phyloP scores from a whole-genome alignment of 2,329 filamentous ascomycete species.

The Calonectria pseudoreteaudii region DNA sequence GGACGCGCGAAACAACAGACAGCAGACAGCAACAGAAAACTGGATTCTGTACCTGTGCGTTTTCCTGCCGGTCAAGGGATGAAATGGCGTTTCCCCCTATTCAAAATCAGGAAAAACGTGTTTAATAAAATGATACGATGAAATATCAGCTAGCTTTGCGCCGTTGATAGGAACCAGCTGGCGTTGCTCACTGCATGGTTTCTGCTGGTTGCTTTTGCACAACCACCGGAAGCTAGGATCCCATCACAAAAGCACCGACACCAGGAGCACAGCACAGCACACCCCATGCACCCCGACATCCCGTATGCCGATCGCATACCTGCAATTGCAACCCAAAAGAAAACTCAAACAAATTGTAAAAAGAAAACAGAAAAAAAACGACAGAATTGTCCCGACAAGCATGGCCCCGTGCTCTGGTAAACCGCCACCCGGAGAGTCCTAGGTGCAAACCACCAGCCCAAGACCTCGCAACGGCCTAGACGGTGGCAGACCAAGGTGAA shows the following conservation, averaged over 20 bases:
- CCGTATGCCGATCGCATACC: background rate
- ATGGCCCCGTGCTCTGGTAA: background rate
- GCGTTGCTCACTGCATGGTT: background rate
- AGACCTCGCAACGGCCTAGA: background rate
- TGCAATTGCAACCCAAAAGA: background rate
- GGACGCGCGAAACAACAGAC: background rate
- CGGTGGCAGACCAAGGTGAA: background rate
- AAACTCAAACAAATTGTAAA: background rate
- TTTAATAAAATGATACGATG: background rate
- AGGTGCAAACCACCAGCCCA: background rate
- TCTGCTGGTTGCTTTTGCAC: background rate
- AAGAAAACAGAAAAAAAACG: background rate
- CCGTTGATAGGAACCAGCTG: background rate
- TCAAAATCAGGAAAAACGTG: background rate
- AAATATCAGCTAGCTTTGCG: background rate
- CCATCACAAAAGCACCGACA: background rate
- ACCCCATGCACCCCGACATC: background rate
- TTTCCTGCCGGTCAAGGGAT: background rate
- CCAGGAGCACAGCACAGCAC: background rate
- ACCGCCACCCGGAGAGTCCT: background rate
- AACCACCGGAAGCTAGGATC: slow-evolving; percentile 5
- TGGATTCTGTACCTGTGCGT: background rate
- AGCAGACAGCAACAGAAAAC: background rate
- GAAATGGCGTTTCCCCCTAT: background rate
- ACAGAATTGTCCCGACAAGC: background rate